Base-by-base conservation (phyloP, 2,329 filamentous ascomycete species). In the Pseudogymnoascus verrucosus region DNA sequence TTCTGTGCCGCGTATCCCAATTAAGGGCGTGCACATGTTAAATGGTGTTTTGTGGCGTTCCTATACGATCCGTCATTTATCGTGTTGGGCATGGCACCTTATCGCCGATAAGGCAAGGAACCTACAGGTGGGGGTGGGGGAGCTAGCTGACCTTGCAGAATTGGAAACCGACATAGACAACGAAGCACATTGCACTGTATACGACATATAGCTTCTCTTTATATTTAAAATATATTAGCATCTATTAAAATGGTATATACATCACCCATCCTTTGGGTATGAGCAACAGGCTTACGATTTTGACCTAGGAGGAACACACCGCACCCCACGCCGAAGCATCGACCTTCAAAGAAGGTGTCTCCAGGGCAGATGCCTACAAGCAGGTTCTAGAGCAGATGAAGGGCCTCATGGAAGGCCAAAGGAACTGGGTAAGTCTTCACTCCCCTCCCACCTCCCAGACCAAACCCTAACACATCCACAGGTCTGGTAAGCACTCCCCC, bases 351-450 rank as follows among this genome's bases (percentile, higher is more conserved):
- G 72, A 80, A 12, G 85, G 84, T 67, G 75, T 91, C 65, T 84
- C 81, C 62, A 93, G 93, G 75, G 79, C 84, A 64, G 84, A 90
- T 66, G 89, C 88, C 23, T 93, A 93, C 68, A 80, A 83, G 67
- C 89, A 93, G 70, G 85, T 93, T 1, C 76, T 92, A 11, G 79
- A 88, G 61, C 87, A 92, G 72, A 86, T 88, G 0, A 80, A 84
- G 66, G 85, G 85, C 1, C 78, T 95, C 1, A 86, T 91, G 68
- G 82, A 86, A 23, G 89, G 82, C 5, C 90, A 93, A 73, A 81
- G 86, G 61, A 93, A 93, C 71, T 93, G 90, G 90, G 90, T 93
- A 76, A 68, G 81, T 65, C 40, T 16, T 21, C 14, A 34, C 14
- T 19, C 12, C 34, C 10, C 16, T 47, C 61, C 3, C 2, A 42